Percentiles rank a stretch among this genome's conserved stretches.
Conservation (phyloP, 495 filamentous ascomycete species). For the Podospora tetraspora region DNA sequence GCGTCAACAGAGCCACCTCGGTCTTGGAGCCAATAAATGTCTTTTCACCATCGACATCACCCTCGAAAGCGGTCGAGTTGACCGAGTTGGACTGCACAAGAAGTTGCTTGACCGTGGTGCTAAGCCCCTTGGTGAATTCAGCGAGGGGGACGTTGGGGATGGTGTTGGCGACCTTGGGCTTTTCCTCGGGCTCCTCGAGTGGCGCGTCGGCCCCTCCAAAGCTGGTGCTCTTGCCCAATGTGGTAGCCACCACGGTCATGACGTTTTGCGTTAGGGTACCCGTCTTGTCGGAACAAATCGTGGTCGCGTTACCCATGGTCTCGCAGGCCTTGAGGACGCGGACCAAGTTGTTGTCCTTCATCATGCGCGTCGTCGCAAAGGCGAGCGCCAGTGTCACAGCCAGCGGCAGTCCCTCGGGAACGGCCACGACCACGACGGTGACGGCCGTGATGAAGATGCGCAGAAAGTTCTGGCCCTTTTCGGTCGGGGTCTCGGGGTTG, state of each 20-base stretch:
- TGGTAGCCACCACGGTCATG: slow-evolving; percentile 81
- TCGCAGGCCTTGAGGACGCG: slow-evolving; percentile 87
- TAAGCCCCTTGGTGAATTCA: slow-evolving; percentile 45
- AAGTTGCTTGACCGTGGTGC: slow-evolving; percentile 52
- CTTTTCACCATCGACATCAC: slow-evolving; percentile 66
- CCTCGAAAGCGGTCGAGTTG: slow-evolving; percentile 88
- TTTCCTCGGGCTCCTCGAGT: slow-evolving; percentile 22
- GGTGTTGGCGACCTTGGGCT: slow-evolving; percentile 29
- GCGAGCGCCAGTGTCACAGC: slow-evolving; percentile 94
- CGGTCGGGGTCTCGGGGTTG: slow-evolving; percentile 48
- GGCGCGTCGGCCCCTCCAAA: slow-evolving; percentile 50
- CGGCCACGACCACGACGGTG: slow-evolving; percentile 96
- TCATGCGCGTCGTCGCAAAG: slow-evolving; percentile 91
- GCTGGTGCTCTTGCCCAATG: slow-evolving; percentile 60
- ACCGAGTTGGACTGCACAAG: slow-evolving; percentile 69
- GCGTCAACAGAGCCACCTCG: slow-evolving; percentile 72
- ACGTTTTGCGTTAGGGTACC: slow-evolving; percentile 92
- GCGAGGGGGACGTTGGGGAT: slow-evolving; percentile 31
- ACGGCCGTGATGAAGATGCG: slow-evolving; percentile 93
- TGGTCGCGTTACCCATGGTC: slow-evolving; percentile 96
- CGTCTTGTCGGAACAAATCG: slow-evolving; percentile 95
- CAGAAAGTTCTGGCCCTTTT: slow-evolving; percentile 85
- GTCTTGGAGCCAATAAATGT: slow-evolving; percentile 87
- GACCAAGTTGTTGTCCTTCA: slow-evolving; percentile 92
- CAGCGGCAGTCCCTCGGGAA: slow-evolving; percentile 87